Evolutionary conservation across 768 basidiomycete genomes (phyloP), one percentile per base, ranked within the genome.

Genomic region (Tulasnella sp.): DNA sequence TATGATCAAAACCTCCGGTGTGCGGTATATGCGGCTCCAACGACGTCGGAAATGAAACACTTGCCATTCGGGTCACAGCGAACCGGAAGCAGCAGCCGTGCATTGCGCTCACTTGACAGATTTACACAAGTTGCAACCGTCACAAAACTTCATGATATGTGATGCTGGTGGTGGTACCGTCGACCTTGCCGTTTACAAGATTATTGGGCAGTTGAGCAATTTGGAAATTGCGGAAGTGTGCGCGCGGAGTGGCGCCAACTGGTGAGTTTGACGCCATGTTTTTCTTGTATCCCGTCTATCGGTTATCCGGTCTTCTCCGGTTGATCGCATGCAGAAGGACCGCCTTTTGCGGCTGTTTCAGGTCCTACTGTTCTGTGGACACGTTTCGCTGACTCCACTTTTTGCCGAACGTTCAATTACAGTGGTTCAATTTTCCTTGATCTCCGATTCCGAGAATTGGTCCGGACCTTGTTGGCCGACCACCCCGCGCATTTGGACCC

Each of bases 181-280:
- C 14, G 39, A 76, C 56, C 67, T 74, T 2, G 74, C 73, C 5
- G 69, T 72, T 9, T 77, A 76, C 68, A 71, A 71, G 75, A 84
- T 92, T 48, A 85, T 85, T 53, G 90, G 88, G 4, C 77, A 86
- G 62, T 74, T 86, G 68, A 73, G 81, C 9, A 79, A 80, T 64
- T 77, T 92, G n/a, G 88, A 92, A 68, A 90, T 93, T 59, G 89
- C 88, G 42, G 90, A 93, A 70, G 83, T 92, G 71, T 86, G 84
- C 60, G 87, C 87, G 12, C 76, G 88, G 53, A 87, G 85, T 45
- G 89, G 90, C 2, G 83, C 86, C 6, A 91, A 86, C 65, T 89
- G 86, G 54, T 56, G 29, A n/a, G 54, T 43, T 9, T 12, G 11
- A 50, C 7, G 14, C 25, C 21, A 21, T 5, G 23, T 27, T 35